A percentile compares a stretch with the other conserved stretches of the same genome.
These are phyloP conservation scores for Yamadazyma ubonensis DNA, from an alignment of 805 yeast species.

Conservation along the genomic window DNA sequence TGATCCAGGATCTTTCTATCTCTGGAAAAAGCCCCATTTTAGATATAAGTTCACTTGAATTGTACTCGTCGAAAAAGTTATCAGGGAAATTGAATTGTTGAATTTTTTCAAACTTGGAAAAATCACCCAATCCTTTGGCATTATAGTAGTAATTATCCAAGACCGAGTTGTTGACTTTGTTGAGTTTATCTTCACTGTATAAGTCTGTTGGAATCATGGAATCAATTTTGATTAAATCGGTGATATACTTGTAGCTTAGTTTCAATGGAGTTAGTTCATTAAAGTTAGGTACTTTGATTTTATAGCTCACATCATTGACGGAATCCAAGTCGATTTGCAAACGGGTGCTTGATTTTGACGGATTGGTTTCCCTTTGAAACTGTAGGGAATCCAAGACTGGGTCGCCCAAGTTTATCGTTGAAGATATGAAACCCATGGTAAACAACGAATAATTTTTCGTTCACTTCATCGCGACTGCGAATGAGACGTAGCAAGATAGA, in stretches of 20 bases:
- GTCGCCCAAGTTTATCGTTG: constrained; percentile 13
- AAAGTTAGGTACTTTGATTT: constrained; percentile 48
- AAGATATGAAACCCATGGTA: constrained; percentile 20
- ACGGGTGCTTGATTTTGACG: constrained; percentile 6
- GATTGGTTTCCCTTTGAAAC: constrained; percentile 29
- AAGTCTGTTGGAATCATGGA: constrained; percentile 56
- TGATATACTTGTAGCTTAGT: constrained; percentile 63
- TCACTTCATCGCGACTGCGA: constrained; percentile 8
- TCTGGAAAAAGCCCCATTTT: constrained; percentile 84
- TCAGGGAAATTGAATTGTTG: constrained; percentile 76
- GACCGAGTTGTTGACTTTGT: constrained; percentile 36
- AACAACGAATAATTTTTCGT: constrained; percentile 9
- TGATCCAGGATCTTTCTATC: constrained; percentile 81
- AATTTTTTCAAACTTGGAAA: constrained; percentile 75
- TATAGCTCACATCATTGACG: constrained; percentile 42
- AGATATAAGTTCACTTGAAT: constrained; percentile 61
- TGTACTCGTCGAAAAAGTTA: constrained; percentile 69
- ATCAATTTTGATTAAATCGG: constrained; percentile 56
- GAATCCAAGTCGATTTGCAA: constrained; percentile 23
- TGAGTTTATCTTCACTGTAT: constrained; percentile 57
- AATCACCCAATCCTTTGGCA: constrained; percentile 45
- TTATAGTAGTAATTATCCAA: constrained; percentile 67
- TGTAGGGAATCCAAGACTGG: constrained; percentile 23
- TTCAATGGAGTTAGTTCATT: constrained; percentile 52
- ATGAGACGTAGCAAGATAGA: neutral